phyloP scores from a whole-genome alignment of 2,329 filamentous ascomycete species.

The Colletotrichum euphorbiae region DNA sequence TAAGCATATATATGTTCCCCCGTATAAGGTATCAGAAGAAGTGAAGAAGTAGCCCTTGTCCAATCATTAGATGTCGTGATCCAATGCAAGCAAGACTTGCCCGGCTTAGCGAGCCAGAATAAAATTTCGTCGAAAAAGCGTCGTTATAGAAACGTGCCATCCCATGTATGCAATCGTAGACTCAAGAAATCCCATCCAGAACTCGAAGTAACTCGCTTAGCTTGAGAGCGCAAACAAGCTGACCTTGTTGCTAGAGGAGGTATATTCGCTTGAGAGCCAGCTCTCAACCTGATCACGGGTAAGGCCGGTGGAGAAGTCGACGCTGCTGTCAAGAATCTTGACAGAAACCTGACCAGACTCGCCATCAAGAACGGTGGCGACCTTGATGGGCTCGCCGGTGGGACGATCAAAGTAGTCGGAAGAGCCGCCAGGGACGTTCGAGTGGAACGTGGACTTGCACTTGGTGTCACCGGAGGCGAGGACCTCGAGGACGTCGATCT shows the following conservation, averaged over 20 bases:
- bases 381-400: constrained; percentile 67
- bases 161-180: constrained; percentile 25
- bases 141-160: neutral
- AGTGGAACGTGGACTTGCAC: constrained; percentile 78
- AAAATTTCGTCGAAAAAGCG: neutral
- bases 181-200: constrained; percentile 14
- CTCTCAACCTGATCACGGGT: constrained; percentile 52
- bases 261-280: constrained; percentile 45
- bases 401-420: constrained; percentile 80
- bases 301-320: constrained; percentile 55
- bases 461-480: constrained; percentile 72
- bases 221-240: constrained; percentile 39
- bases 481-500: constrained; percentile 81
- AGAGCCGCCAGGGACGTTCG: constrained; percentile 71
- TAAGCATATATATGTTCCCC: constrained; percentile 16
- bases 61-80: constrained; percentile 25
- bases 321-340: constrained; percentile 59
- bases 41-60: constrained; percentile 16
- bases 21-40: constrained; percentile 24
- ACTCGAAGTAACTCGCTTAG: constrained; percentile 5
- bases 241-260: constrained; percentile 29
- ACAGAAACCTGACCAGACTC: constrained; percentile 65
- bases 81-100: constrained; percentile 23
- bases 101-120: constrained; percentile 7
- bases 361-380: constrained; percentile 71